These are phyloP conservation scores for Termitomyces sp. DNA, from an alignment of 768 basidiomycete species.

Conservation along the genomic window DNA sequence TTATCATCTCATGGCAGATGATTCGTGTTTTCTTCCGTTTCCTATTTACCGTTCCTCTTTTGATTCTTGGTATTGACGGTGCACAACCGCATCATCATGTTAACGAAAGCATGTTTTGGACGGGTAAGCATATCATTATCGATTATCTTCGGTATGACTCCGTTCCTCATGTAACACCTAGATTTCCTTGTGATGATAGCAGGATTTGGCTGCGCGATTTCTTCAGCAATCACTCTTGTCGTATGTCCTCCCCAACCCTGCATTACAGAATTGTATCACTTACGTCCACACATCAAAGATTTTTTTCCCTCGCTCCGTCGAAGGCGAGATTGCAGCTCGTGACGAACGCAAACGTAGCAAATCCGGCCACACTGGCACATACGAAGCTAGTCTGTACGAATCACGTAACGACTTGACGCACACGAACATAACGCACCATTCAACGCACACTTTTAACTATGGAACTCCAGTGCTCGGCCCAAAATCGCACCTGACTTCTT, in stretches of 20 bases:
- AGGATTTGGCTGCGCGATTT: conserved; percentile 59
- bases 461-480: conserved; percentile 7
- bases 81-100: conserved; percentile 56
- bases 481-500: conserved; percentile 30
- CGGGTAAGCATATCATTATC: conserved; percentile 31
- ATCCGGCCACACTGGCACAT: conserved; percentile 22
- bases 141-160: background rate
- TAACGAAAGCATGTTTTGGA: conserved; percentile 57
- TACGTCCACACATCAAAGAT: conserved; percentile 40
- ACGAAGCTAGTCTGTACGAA: conserved; percentile 19
- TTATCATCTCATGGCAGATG: conserved; percentile 34
- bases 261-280: background rate
- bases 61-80: conserved; percentile 70
- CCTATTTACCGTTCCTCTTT: conserved; percentile 60
- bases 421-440: conserved; percentile 14
- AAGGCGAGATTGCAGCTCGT: conserved; percentile 55
- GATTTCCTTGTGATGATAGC: conserved; percentile 60
- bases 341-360: conserved; percentile 41
- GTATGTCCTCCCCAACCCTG: conserved; percentile 32
- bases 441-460: conserved; percentile 7
- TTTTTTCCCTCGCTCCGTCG: conserved; percentile 79
- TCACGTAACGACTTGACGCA: conserved; percentile 17
- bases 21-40: conserved; percentile 74
- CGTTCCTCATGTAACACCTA: conserved; percentile 17
- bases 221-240: conserved; percentile 72